These are phyloP conservation scores for Arabidopsis arenosa DNA, from an alignment of 345 rosid species.

Conservation along the genomic window DNA sequence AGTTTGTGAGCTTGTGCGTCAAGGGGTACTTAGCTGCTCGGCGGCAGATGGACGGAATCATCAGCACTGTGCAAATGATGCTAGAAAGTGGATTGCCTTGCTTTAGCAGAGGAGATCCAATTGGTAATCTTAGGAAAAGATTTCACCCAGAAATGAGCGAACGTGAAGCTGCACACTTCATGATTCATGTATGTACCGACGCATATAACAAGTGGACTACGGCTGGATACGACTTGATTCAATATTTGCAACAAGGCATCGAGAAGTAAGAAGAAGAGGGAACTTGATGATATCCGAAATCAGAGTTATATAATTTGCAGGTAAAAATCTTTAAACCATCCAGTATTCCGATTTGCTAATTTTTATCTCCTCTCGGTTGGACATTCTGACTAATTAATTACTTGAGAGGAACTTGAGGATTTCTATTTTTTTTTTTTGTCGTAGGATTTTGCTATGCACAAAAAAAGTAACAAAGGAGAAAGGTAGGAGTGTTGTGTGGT, in stretches of 20 bases:
- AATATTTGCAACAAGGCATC: constrained; percentile 95
- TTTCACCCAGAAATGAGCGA: constrained; percentile 97
- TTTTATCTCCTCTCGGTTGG: background rate
- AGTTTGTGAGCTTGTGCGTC: constrained; percentile 84
- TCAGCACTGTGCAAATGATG: constrained; percentile 83
- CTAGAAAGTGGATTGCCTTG: constrained; percentile 98
- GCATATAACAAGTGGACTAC: constrained; percentile 98
- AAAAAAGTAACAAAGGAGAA: background rate
- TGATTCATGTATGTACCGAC: constrained; percentile 85
- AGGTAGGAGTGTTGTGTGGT: constrained; percentile 4
- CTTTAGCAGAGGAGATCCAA: constrained; percentile 96
- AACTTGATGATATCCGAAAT: background rate
- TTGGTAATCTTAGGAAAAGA: constrained; percentile 95
- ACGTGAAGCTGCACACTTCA: constrained; percentile 94
- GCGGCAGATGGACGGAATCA: constrained; percentile 88
- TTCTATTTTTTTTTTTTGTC: background rate
- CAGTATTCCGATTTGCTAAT: background rate
- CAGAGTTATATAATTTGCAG: constrained; percentile 16
- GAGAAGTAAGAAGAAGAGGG: constrained; percentile 61
- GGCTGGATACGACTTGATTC: constrained; percentile 92
- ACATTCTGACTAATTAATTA: constrained; percentile 12
- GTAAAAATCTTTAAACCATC: constrained; percentile 13
- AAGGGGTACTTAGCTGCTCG: constrained; percentile 93
- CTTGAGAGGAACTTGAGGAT: constrained; percentile 6
- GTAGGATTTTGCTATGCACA: constrained; percentile 26